These are phyloP conservation scores for Saccharomycopsis babjevae DNA, from an alignment of 805 yeast genomes.

Conservation along the genomic window DNA sequence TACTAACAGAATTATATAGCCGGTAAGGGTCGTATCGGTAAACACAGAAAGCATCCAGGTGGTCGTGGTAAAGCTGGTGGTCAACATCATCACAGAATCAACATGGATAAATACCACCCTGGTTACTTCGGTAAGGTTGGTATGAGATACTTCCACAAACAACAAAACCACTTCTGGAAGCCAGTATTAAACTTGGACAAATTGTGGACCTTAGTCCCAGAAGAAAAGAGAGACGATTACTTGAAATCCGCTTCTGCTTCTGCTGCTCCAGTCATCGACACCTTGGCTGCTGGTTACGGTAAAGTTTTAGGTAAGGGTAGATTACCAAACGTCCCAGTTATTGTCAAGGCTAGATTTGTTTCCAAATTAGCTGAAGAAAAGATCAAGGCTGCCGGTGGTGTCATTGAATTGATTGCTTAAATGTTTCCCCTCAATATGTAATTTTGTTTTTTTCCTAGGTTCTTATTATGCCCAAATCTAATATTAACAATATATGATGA, in stretches of 20 bases:
- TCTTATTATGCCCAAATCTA: constrained; percentile 2
- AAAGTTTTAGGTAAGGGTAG: constrained; percentile 99
- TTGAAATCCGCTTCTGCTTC: constrained; percentile 72
- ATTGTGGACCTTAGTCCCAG: constrained; percentile 94
- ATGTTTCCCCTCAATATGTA: constrained; percentile 12
- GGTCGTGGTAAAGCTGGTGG: constrained; percentile 99
- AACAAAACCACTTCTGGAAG: constrained; percentile 90
- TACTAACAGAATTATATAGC: constrained; percentile 40
- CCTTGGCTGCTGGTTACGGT: constrained; percentile 99
- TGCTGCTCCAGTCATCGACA: constrained; percentile 98
- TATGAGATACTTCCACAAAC: constrained; percentile 99
- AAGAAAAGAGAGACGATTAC: constrained; percentile 90
- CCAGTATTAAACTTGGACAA: constrained; percentile 97
- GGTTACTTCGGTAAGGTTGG: constrained; percentile 99
- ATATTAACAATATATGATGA: constrained; percentile 1
- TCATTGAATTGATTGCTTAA: constrained; percentile 97
- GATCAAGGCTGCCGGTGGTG: constrained; percentile 99
- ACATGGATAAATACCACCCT: constrained; percentile 99
- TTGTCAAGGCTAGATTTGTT: constrained; percentile 98
- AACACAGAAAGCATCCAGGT: constrained; percentile 99
- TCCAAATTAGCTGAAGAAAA: constrained; percentile 99
- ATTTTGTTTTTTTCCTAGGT: constrained; percentile 2
- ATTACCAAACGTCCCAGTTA: constrained; percentile 96
- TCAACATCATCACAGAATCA: constrained; percentile 99
- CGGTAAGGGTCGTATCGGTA: constrained; percentile 99